Percentiles rank a stretch among this genome's conserved stretches.
phyloP scores from a whole-genome alignment of 495 filamentous ascomycete genomes.

The Penicillium odoratum region DNA sequence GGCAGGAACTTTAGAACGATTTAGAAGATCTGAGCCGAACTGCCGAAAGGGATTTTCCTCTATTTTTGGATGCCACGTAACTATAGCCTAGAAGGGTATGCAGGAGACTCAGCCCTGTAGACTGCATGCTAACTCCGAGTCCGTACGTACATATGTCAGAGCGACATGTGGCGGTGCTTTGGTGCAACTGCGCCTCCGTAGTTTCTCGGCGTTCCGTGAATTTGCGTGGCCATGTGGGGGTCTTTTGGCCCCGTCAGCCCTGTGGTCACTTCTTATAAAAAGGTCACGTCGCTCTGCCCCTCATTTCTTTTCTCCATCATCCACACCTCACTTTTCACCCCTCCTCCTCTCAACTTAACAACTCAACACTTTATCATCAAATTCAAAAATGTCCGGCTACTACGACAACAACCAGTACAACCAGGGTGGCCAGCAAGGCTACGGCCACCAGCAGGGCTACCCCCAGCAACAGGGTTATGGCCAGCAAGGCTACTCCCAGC shows the following conservation, averaged over 20 bases:
- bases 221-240: slow-evolving; percentile 25
- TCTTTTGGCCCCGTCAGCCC: slow-evolving; percentile 24
- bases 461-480: slow-evolving; percentile 32
- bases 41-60: not conserved
- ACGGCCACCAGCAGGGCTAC: slow-evolving; percentile 33
- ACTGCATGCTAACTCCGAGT: not conserved
- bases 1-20: slow-evolving; percentile 3
- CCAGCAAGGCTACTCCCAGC: slow-evolving; percentile 25
- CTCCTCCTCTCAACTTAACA: slow-evolving; percentile 1
- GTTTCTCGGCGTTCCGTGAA: slow-evolving; percentile 21
- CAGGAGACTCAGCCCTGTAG: not conserved
- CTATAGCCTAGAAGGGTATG: not conserved
- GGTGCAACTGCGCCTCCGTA: slow-evolving; percentile 1
- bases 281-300: slow-evolving; percentile 20
- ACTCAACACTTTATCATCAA: slow-evolving; percentile 2
- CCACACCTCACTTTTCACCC: slow-evolving; percentile 2
- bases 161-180: slow-evolving; percentile 7
- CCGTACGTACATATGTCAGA: too few relatives aligned
- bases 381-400: slow-evolving; percentile 43
- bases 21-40: slow-evolving; percentile 3
- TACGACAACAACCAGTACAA: slow-evolving; percentile 34
- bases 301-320: slow-evolving; percentile 11
- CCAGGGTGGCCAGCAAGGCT: slow-evolving; percentile 21
- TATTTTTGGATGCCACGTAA: not conserved
- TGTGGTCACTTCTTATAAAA: slow-evolving; percentile 32